A percentile compares a stretch with the other conserved stretches of the same genome.
phyloP scores from a whole-genome alignment of 2,329 filamentous ascomycete species.

The Sporothrix luriei region DNA sequence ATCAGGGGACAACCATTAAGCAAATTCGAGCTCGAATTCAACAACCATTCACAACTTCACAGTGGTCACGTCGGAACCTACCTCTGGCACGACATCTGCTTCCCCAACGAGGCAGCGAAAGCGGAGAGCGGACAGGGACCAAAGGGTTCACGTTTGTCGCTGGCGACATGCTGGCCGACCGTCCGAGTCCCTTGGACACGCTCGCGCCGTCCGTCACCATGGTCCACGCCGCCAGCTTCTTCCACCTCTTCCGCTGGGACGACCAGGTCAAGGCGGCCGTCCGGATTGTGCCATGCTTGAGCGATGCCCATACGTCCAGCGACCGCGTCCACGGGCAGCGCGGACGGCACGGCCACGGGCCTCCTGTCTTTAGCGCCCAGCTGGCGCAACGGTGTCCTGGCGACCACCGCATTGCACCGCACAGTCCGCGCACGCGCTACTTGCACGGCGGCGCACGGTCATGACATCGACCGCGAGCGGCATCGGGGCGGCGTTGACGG shows the following conservation, averaged over 20 bases:
- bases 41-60: neutral
- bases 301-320: neutral
- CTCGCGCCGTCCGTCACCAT: constrained; percentile 39
- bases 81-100: neutral
- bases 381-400: constrained; percentile 37
- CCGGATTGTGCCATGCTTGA: constrained; percentile 37
- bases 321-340: neutral
- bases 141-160: constrained; percentile 34
- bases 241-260: constrained; percentile 41
- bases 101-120: constrained; percentile 21
- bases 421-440: constrained; percentile 39
- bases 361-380: constrained; percentile 38
- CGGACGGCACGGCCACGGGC: neutral
- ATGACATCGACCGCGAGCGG: neutral
- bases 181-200: constrained; percentile 27
- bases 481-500: neutral
- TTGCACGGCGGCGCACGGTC: constrained; percentile 40
- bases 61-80: neutral
- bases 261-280: constrained; percentile 38
- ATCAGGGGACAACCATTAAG: no score
- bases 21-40: no score
- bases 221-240: constrained; percentile 40
- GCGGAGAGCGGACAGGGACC: constrained; percentile 10
- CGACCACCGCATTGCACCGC: constrained; percentile 34
- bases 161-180: constrained; percentile 38